Evolutionary conservation across 2,329 filamentous ascomycete genomes (phyloP), one percentile per base, ranked within the genome.

Genomic region (Colletotrichum horii): DNA sequence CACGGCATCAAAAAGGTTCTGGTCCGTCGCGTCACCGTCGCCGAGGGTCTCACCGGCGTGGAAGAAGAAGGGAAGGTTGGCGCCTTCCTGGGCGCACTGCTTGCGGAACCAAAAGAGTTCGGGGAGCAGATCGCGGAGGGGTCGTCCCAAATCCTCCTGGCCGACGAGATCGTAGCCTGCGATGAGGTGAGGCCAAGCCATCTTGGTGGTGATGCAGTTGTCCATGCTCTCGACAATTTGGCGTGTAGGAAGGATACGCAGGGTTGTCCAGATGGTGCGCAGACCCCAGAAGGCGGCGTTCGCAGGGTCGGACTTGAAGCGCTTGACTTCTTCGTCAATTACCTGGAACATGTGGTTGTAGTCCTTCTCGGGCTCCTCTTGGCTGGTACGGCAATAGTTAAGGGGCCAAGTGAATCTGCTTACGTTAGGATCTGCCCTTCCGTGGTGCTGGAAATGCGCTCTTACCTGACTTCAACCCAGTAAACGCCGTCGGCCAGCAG

Each of bases 91-190:
- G 1, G 90, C 91, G 83, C 95, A 97, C 78, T 92, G 90, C 82
- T 95, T 95, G 78, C 92, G 92, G 88, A 98, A 97, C 94, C 94
- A 97, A 83, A 97, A 95, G 1, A 97, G 86, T 78, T 96, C 90
- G 0, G 95, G 94, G 0, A 95, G 88, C 7, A 96, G 86, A 79
- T 96, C 93, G 56, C 89, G 88, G 43, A 97, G 89, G 0, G 94
- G 88, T 15, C 94, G 90, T 6, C 94, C 95, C 4, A 87, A 82
- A 81, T 96, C 93, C 86, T 97, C 95, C 85, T 95, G 94, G 0
- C 94, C 95, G 6, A 96, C 94, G n/a, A 97, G 85, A 83, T 97
- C 95, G 83, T 95, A 97, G 15, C 95, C 95, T 52, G 93, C 92
- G 79, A 97, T 91, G 6, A 96, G 87, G 66, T 94, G 87, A 2